Evolutionary conservation across 331 rosid species (phyloP).

Genomic region (Spiraea crenata): DNA sequence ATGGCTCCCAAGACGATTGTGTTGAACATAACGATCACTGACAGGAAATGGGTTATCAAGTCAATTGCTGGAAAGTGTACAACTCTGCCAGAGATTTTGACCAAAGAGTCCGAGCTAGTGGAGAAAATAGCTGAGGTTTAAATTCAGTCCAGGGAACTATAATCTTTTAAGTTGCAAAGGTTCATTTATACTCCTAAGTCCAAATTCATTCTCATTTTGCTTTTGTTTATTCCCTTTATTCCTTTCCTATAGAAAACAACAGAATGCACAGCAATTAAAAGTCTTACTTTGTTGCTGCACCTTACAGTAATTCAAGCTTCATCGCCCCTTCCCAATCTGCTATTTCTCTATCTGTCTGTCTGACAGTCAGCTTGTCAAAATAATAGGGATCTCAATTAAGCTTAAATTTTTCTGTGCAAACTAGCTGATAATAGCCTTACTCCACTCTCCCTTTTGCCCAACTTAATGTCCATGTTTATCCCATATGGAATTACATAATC

Average conservation of each 20-base stretch:
- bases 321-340: not conserved
- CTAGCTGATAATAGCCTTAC: not conserved
- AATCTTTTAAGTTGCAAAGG: constrained; percentile 38
- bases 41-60: constrained; percentile 93
- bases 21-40: constrained; percentile 32
- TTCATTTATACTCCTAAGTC: constrained; percentile 21
- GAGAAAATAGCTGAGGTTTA: constrained; percentile 93
- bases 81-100: constrained; percentile 56
- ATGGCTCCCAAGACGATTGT: constrained; percentile 15
- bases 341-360: not conserved
- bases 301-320: not conserved
- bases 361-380: constrained; percentile 1
- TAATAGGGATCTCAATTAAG: not conserved
- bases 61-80: constrained; percentile 61
- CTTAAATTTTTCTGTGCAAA: not conserved
- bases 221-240: not conserved
- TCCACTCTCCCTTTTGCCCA: not conserved
- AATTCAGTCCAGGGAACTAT: constrained; percentile 45
- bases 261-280: not conserved
- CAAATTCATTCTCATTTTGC: not conserved
- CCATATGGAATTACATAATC: not conserved
- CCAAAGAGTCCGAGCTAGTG: constrained; percentile 91
- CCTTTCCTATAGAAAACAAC: constrained; percentile 10
- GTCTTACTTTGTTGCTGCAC: not conserved
- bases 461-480: not conserved